Base-by-base conservation (phyloP, 108 stramenopile genomes). In the Licmophora abbreviata region DNA sequence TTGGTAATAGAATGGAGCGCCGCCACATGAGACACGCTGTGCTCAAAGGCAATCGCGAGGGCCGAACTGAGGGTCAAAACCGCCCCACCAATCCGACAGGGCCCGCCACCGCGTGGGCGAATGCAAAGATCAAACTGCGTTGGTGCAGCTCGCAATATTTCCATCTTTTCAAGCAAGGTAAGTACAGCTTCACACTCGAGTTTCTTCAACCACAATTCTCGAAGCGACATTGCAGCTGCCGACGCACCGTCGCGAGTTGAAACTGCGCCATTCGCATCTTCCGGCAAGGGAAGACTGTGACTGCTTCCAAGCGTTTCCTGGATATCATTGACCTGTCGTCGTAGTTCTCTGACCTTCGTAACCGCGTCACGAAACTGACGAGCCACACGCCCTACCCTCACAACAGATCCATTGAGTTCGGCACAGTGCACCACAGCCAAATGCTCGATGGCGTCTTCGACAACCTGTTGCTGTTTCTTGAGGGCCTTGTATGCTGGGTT, bases 181-280 rank as follows among this genome's bases (percentile, higher is more conserved):
- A 90, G 43, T 0, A 83, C 76, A 3, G 88, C 83, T 53, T 90
- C 88, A 27, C 77, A 81, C 68, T 90, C 88, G 31, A 90, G 59
- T 48, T 90, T 90, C 54, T 85, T 90, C 51, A 90, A 74, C 88
- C 88, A 90, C 33, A 90, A 52, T 65, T 90, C 88, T 25, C 88
- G 79, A 0, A 90, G 61, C 56, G 83, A 83, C 51, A 76, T 74
- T 33, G 77, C 74, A 20, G 78, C 71, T 18, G 64, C 48, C 5
- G 58, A 62, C 10, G 41, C 42, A 12, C 57, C 43, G 47, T 57
- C 41, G 32, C 49, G 41, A 18, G 48, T 27, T 4, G 25, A 34
- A 1, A 31, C 51, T 14, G 49, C 59, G 22, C 50, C 50, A 45
- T 14, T 45, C 44, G 17, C 15, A 17, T 10, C 44, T 35, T 12